Evolutionary conservation across 805 yeast species (phyloP).

Genomic region (Schwanniomyces occidentalis): DNA sequence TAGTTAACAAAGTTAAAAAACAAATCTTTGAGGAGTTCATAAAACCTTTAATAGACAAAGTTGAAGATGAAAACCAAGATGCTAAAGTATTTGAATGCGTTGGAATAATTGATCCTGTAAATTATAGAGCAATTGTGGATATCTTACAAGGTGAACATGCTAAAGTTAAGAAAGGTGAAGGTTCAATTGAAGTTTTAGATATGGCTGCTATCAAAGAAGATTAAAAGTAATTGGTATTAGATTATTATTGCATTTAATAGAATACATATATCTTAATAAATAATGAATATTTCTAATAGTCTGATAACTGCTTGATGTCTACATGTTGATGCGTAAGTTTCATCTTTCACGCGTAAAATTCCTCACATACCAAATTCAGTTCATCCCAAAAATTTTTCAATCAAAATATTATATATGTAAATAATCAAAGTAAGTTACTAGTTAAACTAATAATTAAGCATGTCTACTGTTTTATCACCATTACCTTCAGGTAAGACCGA

Average conservation of each 20-base stretch:
- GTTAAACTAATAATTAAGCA: constrained; percentile 9
- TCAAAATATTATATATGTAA: neutral
- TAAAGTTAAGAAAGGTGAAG: constrained; percentile 52
- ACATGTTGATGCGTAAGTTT: neutral
- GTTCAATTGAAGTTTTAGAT: constrained; percentile 78
- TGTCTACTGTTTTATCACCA: constrained; percentile 53
- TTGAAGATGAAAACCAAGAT: constrained; percentile 51
- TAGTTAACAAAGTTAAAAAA: constrained; percentile 55
- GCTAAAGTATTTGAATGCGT: constrained; percentile 43
- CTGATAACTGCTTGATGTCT: too few species aligned
- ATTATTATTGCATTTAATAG: too few species aligned
- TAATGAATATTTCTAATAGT: too few species aligned
- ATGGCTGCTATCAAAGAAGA: constrained; percentile 79
- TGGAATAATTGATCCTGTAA: constrained; percentile 83
- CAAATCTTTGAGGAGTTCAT: constrained; percentile 32
- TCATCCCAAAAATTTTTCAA: constrained; percentile 13
- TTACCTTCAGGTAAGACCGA: constrained; percentile 45
- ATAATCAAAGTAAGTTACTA: constrained; percentile 3
- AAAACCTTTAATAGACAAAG: constrained; percentile 32
- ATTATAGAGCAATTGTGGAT: constrained; percentile 69
- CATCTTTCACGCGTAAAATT: constrained; percentile 4
- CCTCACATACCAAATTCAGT: constrained; percentile 6
- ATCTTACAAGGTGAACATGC: constrained; percentile 50
- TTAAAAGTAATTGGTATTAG: too few species aligned
- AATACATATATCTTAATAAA: too few species aligned